Conservation (phyloP, 2,329 filamentous ascomycete species). For the Ascocoryne sarcoides region DNA sequence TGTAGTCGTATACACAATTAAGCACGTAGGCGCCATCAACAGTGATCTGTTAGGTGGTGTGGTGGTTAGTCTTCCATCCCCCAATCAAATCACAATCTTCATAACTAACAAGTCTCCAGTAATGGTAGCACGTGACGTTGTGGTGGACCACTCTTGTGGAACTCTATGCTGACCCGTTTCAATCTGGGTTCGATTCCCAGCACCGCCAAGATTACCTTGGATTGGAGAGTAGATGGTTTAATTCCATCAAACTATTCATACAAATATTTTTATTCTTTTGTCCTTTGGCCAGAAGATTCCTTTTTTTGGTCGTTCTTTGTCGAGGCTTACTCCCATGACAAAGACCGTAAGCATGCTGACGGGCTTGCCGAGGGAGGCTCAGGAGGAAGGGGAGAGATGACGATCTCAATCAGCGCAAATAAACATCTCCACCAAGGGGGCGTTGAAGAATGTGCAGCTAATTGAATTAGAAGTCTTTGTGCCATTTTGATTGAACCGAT, state of each 20-base stretch:
- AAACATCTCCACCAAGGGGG: too few species aligned
- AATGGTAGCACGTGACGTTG: conserved; percentile 29
- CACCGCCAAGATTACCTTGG: conserved; percentile 23
- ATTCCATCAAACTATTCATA: conserved; percentile 13
- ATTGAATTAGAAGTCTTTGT: too few species aligned
- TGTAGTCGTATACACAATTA: too few species aligned
- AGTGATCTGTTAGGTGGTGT: conserved; percentile 12
- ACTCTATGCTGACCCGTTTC: conserved; percentile 23
- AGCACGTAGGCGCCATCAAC: too few species aligned
- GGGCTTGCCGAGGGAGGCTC: too few species aligned
- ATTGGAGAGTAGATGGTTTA: conserved; percentile 24
- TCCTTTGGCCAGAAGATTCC: not conserved
- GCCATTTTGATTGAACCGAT: too few species aligned
- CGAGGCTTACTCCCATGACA: too few species aligned
- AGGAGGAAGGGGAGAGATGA: too few species aligned
- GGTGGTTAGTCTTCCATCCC: conserved; percentile 10
- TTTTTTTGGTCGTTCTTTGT: not conserved
- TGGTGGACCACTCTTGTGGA: conserved; percentile 18
- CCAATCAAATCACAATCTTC: too few species aligned
- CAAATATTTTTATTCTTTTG: conserved; percentile 17
- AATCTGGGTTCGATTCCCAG: conserved; percentile 31
- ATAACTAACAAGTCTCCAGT: conserved; percentile 9
- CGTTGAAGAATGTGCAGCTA: too few species aligned
- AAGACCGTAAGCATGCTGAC: too few species aligned
- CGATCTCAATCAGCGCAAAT: too few species aligned